A percentile compares a stretch with the other conserved stretches of the same genome.
phyloP scores from a whole-genome alignment of 306 rosid species.

The Gillenia trifoliata region DNA sequence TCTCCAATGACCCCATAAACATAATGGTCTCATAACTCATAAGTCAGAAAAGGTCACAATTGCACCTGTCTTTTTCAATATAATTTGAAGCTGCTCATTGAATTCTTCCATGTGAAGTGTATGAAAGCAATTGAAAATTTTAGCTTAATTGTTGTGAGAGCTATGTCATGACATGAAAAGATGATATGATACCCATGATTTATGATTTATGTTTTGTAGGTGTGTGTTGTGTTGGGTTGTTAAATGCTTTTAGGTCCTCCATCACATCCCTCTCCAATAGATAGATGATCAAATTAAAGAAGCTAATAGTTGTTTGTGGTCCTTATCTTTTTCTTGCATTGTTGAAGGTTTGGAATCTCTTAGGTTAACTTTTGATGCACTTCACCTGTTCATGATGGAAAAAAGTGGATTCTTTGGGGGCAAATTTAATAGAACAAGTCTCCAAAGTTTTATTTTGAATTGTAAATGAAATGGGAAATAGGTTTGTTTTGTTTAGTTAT shows the following conservation, averaged over 20 bases:
- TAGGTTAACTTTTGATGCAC: not conserved
- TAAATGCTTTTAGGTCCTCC: constrained; percentile 19
- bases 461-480: too few relatives aligned
- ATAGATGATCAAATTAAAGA: constrained; percentile 4
- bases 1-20: not conserved
- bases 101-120: constrained; percentile 10
- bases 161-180: not conserved
- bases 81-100: not conserved
- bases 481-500: too few relatives aligned
- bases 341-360: not conserved
- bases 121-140: not conserved
- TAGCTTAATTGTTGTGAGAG: not conserved
- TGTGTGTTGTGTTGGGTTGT: constrained; percentile 21
- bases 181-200: not conserved
- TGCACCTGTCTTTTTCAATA: not conserved
- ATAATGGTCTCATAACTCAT: not conserved
- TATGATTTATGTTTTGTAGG: not conserved
- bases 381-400: not conserved
- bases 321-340: constrained; percentile 21
- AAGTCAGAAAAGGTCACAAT: not conserved
- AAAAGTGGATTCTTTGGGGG: not conserved
- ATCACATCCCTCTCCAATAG: not conserved
- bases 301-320: constrained; percentile 37
- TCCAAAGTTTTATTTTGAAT: not conserved
- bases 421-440: not conserved